These are phyloP conservation scores for Saccharomyces hybrid DNA, from an alignment of 1,139 yeast species.

Conservation along the genomic window DNA sequence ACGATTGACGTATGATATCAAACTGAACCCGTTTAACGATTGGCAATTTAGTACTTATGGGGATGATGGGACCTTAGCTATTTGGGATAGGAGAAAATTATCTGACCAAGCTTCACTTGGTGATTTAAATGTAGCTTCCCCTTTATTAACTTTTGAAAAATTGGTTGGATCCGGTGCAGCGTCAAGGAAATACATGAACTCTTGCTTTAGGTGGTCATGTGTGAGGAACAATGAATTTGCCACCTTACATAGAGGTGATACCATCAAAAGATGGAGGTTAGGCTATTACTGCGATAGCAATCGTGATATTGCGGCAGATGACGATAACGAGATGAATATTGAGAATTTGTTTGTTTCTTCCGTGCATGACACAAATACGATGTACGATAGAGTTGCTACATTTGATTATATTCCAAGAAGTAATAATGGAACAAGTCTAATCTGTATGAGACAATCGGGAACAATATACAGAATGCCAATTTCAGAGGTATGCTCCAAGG, in stretches of 20 bases:
- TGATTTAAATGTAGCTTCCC: constrained; percentile 35
- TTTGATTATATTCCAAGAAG: constrained; percentile 73
- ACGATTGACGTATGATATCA: constrained; percentile 61
- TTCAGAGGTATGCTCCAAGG: constrained; percentile 55
- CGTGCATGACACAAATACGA: constrained; percentile 70
- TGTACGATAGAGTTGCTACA: constrained; percentile 72
- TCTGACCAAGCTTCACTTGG: constrained; percentile 14
- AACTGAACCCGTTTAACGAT: constrained; percentile 58
- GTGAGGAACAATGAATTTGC: constrained; percentile 67
- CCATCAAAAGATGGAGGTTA: constrained; percentile 75
- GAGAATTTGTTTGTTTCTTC: constrained; percentile 67
- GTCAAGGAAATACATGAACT: constrained; percentile 51
- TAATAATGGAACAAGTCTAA: constrained; percentile 40
- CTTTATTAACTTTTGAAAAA: constrained; percentile 60
- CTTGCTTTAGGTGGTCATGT: constrained; percentile 66
- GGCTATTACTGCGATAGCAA: constrained; percentile 36
- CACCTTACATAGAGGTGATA: constrained; percentile 69
- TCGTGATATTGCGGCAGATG: constrained; percentile 12
- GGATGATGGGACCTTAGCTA: constrained; percentile 77
- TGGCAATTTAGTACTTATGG: constrained; percentile 65
- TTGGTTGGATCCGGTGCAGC: constrained; percentile 51
- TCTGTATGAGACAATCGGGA: constrained; percentile 88
- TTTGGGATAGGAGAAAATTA: constrained; percentile 81
- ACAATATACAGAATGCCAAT: constrained; percentile 77
- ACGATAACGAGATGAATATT: constrained; percentile 12